Conservation (phyloP, 164 flowering plant genomes). For the Warburgia ugandensis region DNA sequence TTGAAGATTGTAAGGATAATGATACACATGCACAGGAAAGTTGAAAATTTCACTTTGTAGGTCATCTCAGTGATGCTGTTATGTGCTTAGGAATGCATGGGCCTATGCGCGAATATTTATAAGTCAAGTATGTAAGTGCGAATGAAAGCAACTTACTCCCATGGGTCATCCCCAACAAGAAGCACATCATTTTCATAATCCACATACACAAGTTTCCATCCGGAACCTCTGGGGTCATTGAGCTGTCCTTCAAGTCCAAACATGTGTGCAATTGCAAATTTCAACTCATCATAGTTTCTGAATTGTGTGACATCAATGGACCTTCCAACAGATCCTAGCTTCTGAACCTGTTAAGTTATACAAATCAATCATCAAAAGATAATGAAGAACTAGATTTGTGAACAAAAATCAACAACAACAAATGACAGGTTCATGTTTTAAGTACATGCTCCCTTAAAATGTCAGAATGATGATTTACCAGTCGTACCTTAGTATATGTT, state of each 20-base stretch:
- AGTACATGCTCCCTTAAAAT: background rate
- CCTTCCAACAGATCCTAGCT: constrained; percentile 96
- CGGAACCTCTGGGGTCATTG: constrained; percentile 60
- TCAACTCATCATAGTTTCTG: constrained; percentile 67
- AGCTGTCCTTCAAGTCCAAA: constrained; percentile 88
- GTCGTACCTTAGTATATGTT: constrained; percentile 83
- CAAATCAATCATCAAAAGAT: constrained; percentile 3
- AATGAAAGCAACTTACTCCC: constrained; percentile 72
- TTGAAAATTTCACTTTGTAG: too few species aligned
- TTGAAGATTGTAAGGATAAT: too few species aligned
- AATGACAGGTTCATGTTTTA: background rate
- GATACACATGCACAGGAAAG: too few species aligned
- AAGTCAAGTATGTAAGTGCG: too few species aligned
- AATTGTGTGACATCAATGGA: constrained; percentile 84
- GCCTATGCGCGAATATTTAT: too few species aligned
- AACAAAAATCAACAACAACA: background rate
- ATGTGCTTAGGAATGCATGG: too few species aligned
- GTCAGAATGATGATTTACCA: background rate
- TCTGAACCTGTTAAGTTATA: constrained; percentile 62
- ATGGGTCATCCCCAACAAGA: constrained; percentile 98
- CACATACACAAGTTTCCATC: constrained; percentile 89
- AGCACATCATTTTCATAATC: constrained; percentile 95
- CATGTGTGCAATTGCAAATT: constrained; percentile 79
- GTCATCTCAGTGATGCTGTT: too few species aligned
- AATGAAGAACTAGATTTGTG: too few species aligned